Conservation (phyloP, 306 rosid genomes). For the Begonia peltatifolia region DNA sequence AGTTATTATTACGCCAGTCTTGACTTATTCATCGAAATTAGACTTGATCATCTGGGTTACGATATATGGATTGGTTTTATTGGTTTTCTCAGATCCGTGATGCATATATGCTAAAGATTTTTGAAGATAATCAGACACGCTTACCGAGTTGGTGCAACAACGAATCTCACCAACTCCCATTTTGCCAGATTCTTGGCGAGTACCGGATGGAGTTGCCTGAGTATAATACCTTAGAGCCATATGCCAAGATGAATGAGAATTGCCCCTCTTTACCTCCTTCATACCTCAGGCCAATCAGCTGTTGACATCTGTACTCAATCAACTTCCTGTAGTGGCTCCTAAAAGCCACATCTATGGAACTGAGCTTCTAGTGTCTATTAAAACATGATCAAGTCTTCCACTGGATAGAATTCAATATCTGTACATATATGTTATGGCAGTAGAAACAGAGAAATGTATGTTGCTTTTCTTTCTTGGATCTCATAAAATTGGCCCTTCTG, state of each 20-base stretch:
- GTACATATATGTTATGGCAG: too few species aligned
- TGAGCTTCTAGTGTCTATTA: too few species aligned
- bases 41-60: too few species aligned
- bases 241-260: constrained; percentile 79
- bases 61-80: too few species aligned
- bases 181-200: constrained; percentile 98
- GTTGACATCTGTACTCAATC: constrained; percentile 17
- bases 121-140: constrained; percentile 68
- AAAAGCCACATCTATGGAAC: too few species aligned
- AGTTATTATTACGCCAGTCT: constrained; percentile 7
- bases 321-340: too few species aligned
- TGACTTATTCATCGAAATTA: too few species aligned
- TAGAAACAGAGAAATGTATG: too few species aligned
- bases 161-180: constrained; percentile 45
- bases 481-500: too few species aligned
- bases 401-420: too few species aligned
- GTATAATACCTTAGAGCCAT: constrained; percentile 69
- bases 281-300: constrained; percentile 48
- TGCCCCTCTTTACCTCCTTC: constrained; percentile 87
- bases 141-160: constrained; percentile 78
- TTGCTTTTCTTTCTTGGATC: too few species aligned
- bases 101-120: constrained; percentile 78
- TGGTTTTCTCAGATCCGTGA: constrained; percentile 53
- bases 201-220: constrained; percentile 81
- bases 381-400: too few species aligned